Conservation (phyloP, 2,329 filamentous ascomycete species). For the Zymoseptoria passerinii region DNA sequence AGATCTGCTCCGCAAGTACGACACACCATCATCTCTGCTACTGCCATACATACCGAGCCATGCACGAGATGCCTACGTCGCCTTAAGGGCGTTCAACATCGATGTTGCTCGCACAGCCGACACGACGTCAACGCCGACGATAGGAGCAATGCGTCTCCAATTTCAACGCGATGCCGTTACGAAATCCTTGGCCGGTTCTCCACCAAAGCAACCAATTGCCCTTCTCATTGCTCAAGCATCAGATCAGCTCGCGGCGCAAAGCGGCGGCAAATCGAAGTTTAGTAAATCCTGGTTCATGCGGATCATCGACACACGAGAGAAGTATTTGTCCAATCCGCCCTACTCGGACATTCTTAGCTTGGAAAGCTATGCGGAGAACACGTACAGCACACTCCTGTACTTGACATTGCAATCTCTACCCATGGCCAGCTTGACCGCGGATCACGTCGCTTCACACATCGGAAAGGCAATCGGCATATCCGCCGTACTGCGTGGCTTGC, state of each 20-base stretch:
- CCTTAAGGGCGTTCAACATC: conserved; percentile 85
- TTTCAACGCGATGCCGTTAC: conserved; percentile 88
- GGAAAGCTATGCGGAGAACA: conserved; percentile 88
- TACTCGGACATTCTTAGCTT: conserved; percentile 65
- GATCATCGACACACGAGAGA: conserved; percentile 72
- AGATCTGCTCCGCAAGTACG: conserved; percentile 63
- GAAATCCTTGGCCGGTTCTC: conserved; percentile 65
- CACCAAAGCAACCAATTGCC: conserved; percentile 86
- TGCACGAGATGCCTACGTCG: conserved; percentile 74
- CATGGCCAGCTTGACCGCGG: conserved; percentile 71
- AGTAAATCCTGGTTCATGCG: conserved; percentile 53
- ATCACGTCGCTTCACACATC: conserved; percentile 90
- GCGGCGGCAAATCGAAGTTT: conserved; percentile 41
- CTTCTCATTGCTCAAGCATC: conserved; percentile 70
- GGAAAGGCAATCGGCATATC: conserved; percentile 88
- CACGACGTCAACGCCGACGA: conserved; percentile 75
- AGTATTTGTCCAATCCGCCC: conserved; percentile 73
- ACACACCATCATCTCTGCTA: conserved; percentile 80
- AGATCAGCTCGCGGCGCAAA: conserved; percentile 44
- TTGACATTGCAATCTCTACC: conserved; percentile 72
- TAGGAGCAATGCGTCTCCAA: conserved; percentile 82
- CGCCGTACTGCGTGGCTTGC: conserved; percentile 77
- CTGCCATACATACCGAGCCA: conserved; percentile 72
- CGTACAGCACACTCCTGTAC: conserved; percentile 88
- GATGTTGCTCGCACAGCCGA: conserved; percentile 87